Percentiles rank a stretch among this genome's conserved stretches.
phyloP scores from a whole-genome alignment of 164 flowering plant species.

The Piper longum region DNA sequence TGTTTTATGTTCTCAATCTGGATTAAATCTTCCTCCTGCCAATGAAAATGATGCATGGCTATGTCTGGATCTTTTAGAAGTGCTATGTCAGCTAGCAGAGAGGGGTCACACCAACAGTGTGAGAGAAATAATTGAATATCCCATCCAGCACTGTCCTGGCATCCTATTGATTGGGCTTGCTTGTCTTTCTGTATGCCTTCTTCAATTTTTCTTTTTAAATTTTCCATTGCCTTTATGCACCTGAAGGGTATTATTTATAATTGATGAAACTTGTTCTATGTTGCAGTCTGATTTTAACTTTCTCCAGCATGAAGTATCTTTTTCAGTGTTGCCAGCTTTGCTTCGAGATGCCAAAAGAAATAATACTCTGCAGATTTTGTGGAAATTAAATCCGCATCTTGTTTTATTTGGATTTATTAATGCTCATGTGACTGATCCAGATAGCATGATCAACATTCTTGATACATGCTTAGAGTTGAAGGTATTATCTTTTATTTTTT shows the following conservation, averaged over 20 bases:
- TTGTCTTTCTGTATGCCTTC: slow-evolving; percentile 47
- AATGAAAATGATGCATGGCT: slow-evolving; percentile 65
- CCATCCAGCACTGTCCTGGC: slow-evolving; percentile 66
- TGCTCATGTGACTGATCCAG: slow-evolving; percentile 29
- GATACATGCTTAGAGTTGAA: slow-evolving; percentile 64
- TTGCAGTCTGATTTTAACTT: slow-evolving; percentile 81
- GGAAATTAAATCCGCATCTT: slow-evolving; percentile 56
- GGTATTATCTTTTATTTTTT: slow-evolving; percentile 25
- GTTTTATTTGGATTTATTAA: slow-evolving; percentile 57
- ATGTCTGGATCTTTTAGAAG: slow-evolving; percentile 68
- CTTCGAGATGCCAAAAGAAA: slow-evolving; percentile 24
- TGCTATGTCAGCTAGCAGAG: slow-evolving; percentile 77
- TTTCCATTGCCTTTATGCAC: background rate
- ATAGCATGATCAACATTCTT: slow-evolving; percentile 32
- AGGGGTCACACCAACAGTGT: slow-evolving; percentile 62
- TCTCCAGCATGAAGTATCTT: slow-evolving; percentile 61
- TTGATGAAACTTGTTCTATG: slow-evolving; percentile 5
- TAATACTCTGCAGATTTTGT: slow-evolving; percentile 45
- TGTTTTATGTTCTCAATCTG: slow-evolving; percentile 35
- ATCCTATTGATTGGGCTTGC: slow-evolving; percentile 71
- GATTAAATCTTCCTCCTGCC: slow-evolving; percentile 39
- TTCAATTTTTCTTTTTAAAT: background rate
- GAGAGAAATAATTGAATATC: slow-evolving; percentile 48
- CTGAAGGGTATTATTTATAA: background rate
- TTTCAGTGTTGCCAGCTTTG: slow-evolving; percentile 46